Conservation (phyloP, 2,329 filamentous ascomycete species). For the Tolypocladium album region DNA sequence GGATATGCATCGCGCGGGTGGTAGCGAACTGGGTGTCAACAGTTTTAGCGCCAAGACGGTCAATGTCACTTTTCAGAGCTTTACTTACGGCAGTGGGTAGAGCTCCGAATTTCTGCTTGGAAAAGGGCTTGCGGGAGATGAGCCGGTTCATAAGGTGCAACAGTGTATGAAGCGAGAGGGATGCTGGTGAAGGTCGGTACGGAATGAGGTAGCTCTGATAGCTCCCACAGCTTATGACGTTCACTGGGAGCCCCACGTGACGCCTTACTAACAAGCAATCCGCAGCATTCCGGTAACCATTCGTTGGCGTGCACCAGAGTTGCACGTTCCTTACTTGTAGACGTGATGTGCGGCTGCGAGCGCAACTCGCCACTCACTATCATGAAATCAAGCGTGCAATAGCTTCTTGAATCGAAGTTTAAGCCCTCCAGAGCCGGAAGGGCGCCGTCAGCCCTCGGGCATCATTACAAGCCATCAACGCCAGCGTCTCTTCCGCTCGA, state of each 20-base stretch:
- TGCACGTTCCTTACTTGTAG: neutral
- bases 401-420: neutral
- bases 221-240: neutral
- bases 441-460: neutral
- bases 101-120: conserved; percentile 18
- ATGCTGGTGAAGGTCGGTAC: neutral
- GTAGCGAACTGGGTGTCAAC: conserved; percentile 1
- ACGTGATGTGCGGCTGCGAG: neutral
- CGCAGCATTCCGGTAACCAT: neutral
- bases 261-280: neutral
- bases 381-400: neutral
- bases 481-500: neutral
- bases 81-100: conserved; percentile 2
- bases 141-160: conserved; percentile 29
- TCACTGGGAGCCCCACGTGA: neutral
- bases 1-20: conserved; percentile 60
- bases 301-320: neutral
- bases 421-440: no score
- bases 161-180: conserved; percentile 9
- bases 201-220: neutral
- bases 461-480: neutral
- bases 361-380: neutral
- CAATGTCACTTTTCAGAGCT: neutral
- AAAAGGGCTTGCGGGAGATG: conserved; percentile 22
- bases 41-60: neutral